Evolutionary conservation across 140 eudicot species (phyloP).

Genomic region (Flaveria floridana): DNA sequence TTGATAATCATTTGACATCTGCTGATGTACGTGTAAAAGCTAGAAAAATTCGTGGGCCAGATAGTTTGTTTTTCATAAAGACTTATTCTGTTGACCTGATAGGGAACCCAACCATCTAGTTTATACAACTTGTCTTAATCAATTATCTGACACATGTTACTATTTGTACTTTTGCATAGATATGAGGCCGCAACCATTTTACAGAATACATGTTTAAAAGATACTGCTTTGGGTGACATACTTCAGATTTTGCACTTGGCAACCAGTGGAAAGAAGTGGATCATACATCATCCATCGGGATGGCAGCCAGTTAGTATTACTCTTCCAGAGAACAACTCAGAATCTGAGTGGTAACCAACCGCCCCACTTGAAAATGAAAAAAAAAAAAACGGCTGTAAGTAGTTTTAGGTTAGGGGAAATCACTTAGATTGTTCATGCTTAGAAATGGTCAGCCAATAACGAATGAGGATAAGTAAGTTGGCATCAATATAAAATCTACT

Average conservation of each 20-base stretch:
- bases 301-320: conserved; percentile 81
- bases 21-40: not conserved
- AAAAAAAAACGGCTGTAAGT: not conserved
- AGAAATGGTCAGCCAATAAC: conserved; percentile 1
- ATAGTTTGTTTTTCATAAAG: not conserved
- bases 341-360: conserved; percentile 47
- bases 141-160: conserved; percentile 17
- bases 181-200: conserved; percentile 80
- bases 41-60: not conserved
- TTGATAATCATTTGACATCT: not conserved
- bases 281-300: conserved; percentile 64
- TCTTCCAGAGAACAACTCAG: conserved; percentile 57
- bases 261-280: conserved; percentile 68
- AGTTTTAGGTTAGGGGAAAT: conserved; percentile 19
- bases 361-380: conserved; percentile 30
- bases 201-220: conserved; percentile 66
- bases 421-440: conserved; percentile 11
- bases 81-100: not conserved
- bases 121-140: not conserved
- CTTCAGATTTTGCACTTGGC: conserved; percentile 80
- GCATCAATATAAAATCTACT: conserved; percentile 1
- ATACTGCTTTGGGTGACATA: conserved; percentile 65
- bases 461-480: conserved; percentile 18
- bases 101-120: not conserved
- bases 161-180: conserved; percentile 40